Base-by-base conservation (phyloP, 164 flowering plant genomes). In the Magnolia changhungtana region DNA sequence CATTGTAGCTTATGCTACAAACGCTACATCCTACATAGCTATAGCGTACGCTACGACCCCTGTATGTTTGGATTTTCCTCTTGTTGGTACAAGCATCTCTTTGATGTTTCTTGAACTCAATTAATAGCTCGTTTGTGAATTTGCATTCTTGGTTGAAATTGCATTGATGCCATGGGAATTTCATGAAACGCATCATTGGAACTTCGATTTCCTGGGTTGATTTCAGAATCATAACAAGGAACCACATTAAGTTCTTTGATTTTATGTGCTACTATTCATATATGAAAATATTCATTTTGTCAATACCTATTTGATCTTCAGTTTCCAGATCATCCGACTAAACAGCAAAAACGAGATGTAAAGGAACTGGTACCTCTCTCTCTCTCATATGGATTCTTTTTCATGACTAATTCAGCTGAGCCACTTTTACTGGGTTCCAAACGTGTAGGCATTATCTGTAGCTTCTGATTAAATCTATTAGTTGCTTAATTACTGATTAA, bases 321-420 rank as follows among this genome's bases (percentile, higher is more conserved):
- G 98, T 93, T 84, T 85, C 98, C 98, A 74, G 98, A 95, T 65
- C 82, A 82, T 29, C 98, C 98, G 74, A 92, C 97, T 52, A 87
- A 89, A 81, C 98, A 95, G 71, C 98, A 95, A 78, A 91, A 86
- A 85, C 94, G 86, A 82, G 98, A 95, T 84, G 98, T 89, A 21
- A 93, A 91, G 80, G 98, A 95, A 79, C 84, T 93, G 92, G 98
- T 93, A 87, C 31, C 69, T 27, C 11, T 45, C 49, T 59, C 52
- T 71, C 18, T 27, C 50, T n/a, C 27, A 24, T 24, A 24, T 1
- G 45, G 11, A 4, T 8, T 16, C 52, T 61, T 11, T 11, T 37
- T 16, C 59, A 51, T 51, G 58, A 8, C 58, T 24, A 24, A 24
- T 0, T 51, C 58, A 51, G 58, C 58, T 51, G 8, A 51, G 58